A percentile compares a stretch with the other conserved stretches of the same genome.
Evolutionary conservation across 2,329 filamentous ascomycete species (phyloP).

Genomic region (Trichoderma asperellum): DNA sequence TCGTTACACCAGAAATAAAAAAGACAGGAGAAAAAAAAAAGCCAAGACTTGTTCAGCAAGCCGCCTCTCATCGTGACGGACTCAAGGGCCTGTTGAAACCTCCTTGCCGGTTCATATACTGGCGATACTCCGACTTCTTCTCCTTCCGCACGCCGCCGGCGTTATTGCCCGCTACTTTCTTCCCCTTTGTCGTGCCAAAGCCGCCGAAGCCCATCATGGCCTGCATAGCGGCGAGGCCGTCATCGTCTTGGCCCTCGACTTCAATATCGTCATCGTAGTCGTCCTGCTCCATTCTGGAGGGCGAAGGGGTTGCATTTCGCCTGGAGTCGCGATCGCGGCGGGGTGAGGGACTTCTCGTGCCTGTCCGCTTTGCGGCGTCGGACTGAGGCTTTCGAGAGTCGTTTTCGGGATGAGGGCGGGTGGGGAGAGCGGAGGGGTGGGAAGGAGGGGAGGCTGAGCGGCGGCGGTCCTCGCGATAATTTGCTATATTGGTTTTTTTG

Average conservation of each 20-base stretch:
- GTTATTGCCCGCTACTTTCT: slow-evolving; percentile 86
- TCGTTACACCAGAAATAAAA: slow-evolving; percentile 6
- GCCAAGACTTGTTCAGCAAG: too few species aligned
- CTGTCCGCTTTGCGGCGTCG: slow-evolving; percentile 41
- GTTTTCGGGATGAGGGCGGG: slow-evolving; percentile 39
- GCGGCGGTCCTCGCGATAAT: slow-evolving; percentile 33
- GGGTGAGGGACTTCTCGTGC: slow-evolving; percentile 33
- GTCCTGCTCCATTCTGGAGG: slow-evolving; percentile 30
- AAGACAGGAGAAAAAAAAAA: not conserved
- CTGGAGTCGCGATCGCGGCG: slow-evolving; percentile 28
- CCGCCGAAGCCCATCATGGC: slow-evolving; percentile 88
- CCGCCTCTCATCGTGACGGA: slow-evolving; percentile 47
- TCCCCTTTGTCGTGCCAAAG: slow-evolving; percentile 86
- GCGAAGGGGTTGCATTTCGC: slow-evolving; percentile 29
- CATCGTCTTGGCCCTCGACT: slow-evolving; percentile 57
- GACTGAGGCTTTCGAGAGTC: slow-evolving; percentile 30
- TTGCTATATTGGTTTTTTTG: not conserved
- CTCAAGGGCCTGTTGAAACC: slow-evolving; percentile 81
- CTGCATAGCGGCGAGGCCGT: slow-evolving; percentile 73
- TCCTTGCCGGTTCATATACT: slow-evolving; percentile 91
- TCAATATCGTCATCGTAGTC: slow-evolving; percentile 42
- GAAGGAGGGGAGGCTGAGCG: slow-evolving; percentile 43
- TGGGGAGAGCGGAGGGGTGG: slow-evolving; percentile 39
- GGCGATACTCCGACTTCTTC: slow-evolving; percentile 92
- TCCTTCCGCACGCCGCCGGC: slow-evolving; percentile 83